Evolutionary conservation across 2,329 filamentous ascomycete genomes (phyloP), one percentile per base, ranked within the genome.

Genomic region (Huntiella abstrusa): DNA sequence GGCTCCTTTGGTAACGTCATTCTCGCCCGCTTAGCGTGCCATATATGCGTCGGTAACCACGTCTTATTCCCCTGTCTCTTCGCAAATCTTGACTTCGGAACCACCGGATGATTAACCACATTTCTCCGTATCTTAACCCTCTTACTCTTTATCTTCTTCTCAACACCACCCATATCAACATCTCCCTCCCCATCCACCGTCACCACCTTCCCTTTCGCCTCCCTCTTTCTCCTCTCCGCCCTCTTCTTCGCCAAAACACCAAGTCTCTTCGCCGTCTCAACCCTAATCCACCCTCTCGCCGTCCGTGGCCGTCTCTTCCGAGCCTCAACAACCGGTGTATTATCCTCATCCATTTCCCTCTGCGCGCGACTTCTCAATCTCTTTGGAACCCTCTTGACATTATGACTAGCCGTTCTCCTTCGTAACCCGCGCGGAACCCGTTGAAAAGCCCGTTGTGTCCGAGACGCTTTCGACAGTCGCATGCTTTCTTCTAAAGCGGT

Each of bases 21-120:
- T 50, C 74, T 81, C 16, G 91, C 85, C 50, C 91, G 70, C 61
- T 98, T 98, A 2, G 88, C 79, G 62, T 94, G 87, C 73, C 83
- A 98, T 52, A 92, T 64, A 60, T 98, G 91, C 5, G 91, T 96
- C 0, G 91, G 91, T 12, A 98, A 67, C 85, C 88, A 95, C 2
- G 83, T 86, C 66, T 96, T 96, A 59, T 83, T 71, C 40, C 80
- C 65, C 58, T 96, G 88, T 32, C 91, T 77, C 62, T 85, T 91
- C 53, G 80, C 77, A 58, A 85, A 96, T 55, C 80, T 87, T 16
- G 64, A 73, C 39, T 69, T 70, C 2, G 75, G 58, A 43, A 56
- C 59, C 0, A 63, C 64, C 2, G 77, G 59, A 59, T 73, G 67
- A 46, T 83, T 82, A 43, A 87, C 69, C 45, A 64, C 67, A 54